Evolutionary conservation across 129 eudicot genomes (phyloP).

Genomic region (Apium graveolens): DNA sequence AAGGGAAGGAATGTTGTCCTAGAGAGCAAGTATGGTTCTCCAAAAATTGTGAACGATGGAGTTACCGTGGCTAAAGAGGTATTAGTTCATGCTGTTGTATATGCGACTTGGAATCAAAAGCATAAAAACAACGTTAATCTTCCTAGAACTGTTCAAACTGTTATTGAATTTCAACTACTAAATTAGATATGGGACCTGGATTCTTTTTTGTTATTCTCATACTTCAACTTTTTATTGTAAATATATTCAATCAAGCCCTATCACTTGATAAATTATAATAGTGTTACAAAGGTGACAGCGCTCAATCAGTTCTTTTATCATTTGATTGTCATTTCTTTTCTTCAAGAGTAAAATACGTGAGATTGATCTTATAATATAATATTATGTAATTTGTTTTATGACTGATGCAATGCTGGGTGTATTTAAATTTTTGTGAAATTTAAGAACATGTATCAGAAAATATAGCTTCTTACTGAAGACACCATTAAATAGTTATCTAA

Average conservation of each 20-base stretch:
- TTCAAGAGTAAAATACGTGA: background rate
- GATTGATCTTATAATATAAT: background rate
- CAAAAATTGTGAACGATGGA: constrained; percentile 91
- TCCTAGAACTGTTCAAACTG: background rate
- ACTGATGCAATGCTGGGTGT: background rate
- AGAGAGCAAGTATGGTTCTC: constrained; percentile 88
- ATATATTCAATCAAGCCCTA: background rate
- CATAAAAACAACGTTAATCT: background rate
- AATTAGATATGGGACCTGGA: background rate
- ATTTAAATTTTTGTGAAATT: background rate
- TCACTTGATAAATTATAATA: background rate
- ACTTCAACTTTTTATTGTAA: background rate
- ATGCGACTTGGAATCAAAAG: background rate
- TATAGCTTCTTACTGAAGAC: background rate
- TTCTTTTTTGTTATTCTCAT: background rate
- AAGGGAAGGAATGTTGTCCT: constrained; percentile 91
- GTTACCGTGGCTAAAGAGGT: constrained; percentile 96
- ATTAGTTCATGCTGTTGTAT: background rate
- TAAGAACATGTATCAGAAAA: background rate
- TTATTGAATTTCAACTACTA: background rate
- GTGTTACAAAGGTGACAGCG: background rate
- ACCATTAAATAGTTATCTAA: background rate
- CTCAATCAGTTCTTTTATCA: background rate
- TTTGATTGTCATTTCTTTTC: background rate
- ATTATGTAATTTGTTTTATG: background rate